Conservation (phyloP, 805 yeast genomes). For the Cyberlindnera meyerae region DNA sequence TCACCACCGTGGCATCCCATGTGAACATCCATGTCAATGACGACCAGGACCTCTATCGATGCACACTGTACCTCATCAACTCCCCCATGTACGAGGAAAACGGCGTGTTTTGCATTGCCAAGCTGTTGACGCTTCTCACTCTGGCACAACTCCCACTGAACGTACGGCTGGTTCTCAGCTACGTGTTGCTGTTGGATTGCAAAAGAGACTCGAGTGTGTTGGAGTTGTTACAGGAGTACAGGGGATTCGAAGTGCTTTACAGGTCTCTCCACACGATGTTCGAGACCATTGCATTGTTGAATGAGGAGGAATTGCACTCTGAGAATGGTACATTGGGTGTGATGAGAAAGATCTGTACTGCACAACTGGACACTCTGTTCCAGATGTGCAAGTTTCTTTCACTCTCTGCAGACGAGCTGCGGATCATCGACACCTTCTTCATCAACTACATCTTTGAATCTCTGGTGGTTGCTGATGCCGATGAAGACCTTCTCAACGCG, state of each 20-base stretch:
- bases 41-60: slow-evolving; percentile 32
- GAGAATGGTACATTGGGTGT: slow-evolving; percentile 30
- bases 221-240: slow-evolving; percentile 44
- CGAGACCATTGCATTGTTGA: slow-evolving; percentile 13
- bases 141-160: slow-evolving; percentile 31
- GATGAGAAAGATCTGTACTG: slow-evolving; percentile 34
- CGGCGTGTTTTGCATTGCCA: slow-evolving; percentile 43
- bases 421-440: slow-evolving; percentile 38
- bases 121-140: slow-evolving; percentile 41
- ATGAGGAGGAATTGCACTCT: slow-evolving; percentile 24
- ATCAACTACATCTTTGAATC: slow-evolving; percentile 43
- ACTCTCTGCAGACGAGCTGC: slow-evolving; percentile 38
- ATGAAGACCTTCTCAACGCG: slow-evolving; percentile 55
- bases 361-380: slow-evolving; percentile 48
- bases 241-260: slow-evolving; percentile 46
- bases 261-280: slow-evolving; percentile 33
- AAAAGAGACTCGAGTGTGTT: slow-evolving; percentile 38
- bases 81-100: slow-evolving; percentile 34
- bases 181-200: slow-evolving; percentile 41
- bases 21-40: slow-evolving; percentile 20
- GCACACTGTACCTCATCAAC: slow-evolving; percentile 30
- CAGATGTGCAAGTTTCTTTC: slow-evolving; percentile 50
- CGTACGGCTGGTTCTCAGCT: slow-evolving; percentile 38
- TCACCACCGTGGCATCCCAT: slow-evolving; percentile 24
- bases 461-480: slow-evolving; percentile 40